These are phyloP conservation scores for Naegleria fowleri DNA, from an alignment of 208 protist species.

Conservation along the genomic window DNA sequence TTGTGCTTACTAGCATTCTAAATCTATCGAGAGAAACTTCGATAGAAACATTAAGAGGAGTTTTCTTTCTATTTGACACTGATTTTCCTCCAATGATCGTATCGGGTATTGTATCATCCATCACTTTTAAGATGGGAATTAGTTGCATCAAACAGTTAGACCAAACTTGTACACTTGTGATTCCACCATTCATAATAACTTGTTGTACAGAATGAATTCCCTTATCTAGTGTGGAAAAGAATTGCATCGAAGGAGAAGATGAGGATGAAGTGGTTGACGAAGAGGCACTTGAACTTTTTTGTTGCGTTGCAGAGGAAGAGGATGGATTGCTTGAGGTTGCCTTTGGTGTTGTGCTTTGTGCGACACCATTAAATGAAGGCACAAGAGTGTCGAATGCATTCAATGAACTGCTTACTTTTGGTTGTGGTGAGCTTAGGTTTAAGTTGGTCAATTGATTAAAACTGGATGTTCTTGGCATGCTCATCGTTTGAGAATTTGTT, in stretches of 20 bases:
- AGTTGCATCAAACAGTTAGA: neutral
- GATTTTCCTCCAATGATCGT: conserved; percentile 1
- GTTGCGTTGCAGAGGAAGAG: neutral
- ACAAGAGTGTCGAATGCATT: neutral
- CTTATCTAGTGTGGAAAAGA: neutral
- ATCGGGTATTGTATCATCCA: neutral
- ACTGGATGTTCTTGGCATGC: no score
- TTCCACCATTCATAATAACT: neutral
- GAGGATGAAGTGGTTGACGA: neutral
- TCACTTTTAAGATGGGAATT: neutral
- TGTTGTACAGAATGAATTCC: neutral
- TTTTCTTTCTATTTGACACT: neutral
- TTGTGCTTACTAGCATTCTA: neutral
- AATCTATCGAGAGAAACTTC: neutral
- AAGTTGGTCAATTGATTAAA: no score
- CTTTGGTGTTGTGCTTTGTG: no score
- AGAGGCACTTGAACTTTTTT: neutral
- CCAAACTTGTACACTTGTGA: neutral
- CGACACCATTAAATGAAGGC: neutral
- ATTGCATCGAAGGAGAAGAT: neutral
- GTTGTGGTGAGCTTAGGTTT: no score
- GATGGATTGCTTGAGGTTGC: neutral
- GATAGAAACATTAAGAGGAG: neutral
- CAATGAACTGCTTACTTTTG: neutral
- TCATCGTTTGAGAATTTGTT: no score